These are phyloP conservation scores for Ogataea nitratoaversa DNA, from an alignment of 805 yeast genomes.

Conservation along the genomic window DNA sequence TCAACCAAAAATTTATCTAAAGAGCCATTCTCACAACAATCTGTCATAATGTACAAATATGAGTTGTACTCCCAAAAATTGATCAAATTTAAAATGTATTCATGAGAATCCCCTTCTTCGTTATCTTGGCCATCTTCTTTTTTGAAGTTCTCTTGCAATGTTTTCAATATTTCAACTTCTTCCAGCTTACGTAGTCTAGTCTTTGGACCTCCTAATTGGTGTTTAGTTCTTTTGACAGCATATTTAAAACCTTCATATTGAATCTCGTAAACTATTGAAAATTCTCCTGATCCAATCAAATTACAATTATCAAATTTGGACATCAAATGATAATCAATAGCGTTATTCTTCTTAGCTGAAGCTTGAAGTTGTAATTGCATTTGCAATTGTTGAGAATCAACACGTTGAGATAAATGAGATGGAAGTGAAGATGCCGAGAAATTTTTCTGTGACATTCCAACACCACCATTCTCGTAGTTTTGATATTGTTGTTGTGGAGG, in stretches of 20 bases:
- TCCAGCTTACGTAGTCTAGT: conserved; percentile 61
- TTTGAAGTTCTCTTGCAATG: conserved; percentile 36
- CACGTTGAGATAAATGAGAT: conserved; percentile 9
- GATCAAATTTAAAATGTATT: conserved; percentile 70
- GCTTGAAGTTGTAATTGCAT: conserved; percentile 4
- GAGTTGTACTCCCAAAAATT: conserved; percentile 83
- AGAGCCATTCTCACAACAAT: conserved; percentile 89
- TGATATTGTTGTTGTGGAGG: conserved; percentile 6
- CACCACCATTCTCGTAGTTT: conserved; percentile 3
- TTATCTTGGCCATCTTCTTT: conserved; percentile 10
- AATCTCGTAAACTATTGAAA: conserved; percentile 83
- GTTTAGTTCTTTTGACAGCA: conserved; percentile 85
- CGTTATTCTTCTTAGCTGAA: conserved; percentile 11
- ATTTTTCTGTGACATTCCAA: conserved; percentile 9
- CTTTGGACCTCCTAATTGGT: conserved; percentile 52
- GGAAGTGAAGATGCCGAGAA: conserved; percentile 17
- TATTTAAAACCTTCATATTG: conserved; percentile 61
- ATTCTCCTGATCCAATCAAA: conserved; percentile 80
- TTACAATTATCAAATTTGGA: conserved; percentile 62
- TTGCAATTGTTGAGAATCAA: conserved; percentile 5
- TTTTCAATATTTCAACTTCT: conserved; percentile 68
- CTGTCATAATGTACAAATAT: conserved; percentile 86
- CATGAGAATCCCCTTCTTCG: conserved; percentile 54
- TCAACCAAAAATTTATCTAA: conserved; percentile 75
- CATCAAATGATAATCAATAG: conserved; percentile 39